Percentiles rank a stretch among this genome's conserved stretches.
Evolutionary conservation across 306 rosid species (phyloP).

Genomic region (Nissolia schottii): DNA sequence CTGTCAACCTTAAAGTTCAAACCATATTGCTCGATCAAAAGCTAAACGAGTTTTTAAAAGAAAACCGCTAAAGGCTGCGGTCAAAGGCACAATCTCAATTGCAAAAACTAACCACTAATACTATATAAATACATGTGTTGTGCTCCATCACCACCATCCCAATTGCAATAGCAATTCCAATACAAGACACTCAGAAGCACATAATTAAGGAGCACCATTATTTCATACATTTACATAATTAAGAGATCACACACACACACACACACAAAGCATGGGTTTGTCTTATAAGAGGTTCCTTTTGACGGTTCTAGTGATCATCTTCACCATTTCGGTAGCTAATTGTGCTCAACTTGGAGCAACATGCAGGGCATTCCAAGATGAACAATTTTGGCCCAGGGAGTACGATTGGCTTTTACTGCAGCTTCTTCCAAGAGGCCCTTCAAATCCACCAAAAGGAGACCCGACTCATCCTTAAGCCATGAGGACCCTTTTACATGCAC

Average conservation of each 20-base stretch:
- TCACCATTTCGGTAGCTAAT: conserved; percentile 21
- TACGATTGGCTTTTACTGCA: conserved; percentile 34
- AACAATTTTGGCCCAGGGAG: conserved; percentile 30
- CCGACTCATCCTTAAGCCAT: conserved; percentile 10
- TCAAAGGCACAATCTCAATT: no score
- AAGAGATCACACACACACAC: background rate
- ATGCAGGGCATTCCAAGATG: conserved; percentile 40
- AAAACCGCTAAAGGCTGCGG: no score
- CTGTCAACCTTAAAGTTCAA: no score
- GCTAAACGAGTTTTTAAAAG: no score
- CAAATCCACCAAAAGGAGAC: conserved; percentile 17
- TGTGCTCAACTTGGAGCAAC: conserved; percentile 32
- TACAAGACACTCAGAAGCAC: no score
- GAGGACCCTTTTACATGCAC: no score
- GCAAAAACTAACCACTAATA: no score
- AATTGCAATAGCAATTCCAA: no score
- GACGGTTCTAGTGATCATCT: conserved; percentile 18
- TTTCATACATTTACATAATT: background rate
- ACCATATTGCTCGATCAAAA: no score
- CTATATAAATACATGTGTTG: no score
- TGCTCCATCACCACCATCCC: no score
- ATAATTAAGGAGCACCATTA: background rate
- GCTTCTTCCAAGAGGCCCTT: conserved; percentile 36
- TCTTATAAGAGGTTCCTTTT: conserved; percentile 21
- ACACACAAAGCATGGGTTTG: background rate